A percentile compares a stretch with the other conserved stretches of the same genome.
These are phyloP conservation scores for Coffea canephora DNA, from an alignment of 257 asterid genomes.

Conservation along the genomic window DNA sequence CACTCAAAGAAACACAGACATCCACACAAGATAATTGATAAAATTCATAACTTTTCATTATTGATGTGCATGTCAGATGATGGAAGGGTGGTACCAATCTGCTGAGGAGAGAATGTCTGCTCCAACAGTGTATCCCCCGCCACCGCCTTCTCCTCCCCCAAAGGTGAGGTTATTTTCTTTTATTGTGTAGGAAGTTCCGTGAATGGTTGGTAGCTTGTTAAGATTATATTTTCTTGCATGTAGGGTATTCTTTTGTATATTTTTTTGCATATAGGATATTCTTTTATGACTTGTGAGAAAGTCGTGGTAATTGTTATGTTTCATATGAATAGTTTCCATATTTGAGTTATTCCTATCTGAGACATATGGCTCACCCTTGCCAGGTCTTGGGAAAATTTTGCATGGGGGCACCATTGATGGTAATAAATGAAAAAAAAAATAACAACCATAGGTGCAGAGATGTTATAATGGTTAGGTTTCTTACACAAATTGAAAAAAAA, in stretches of 20 bases:
- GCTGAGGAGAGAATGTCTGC: conserved; percentile 99
- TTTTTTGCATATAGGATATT: conserved; percentile 50
- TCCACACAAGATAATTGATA: background rate
- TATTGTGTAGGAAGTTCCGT: background rate
- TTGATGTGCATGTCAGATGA: conserved; percentile 25
- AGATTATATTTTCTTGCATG: background rate
- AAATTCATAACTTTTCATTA: background rate
- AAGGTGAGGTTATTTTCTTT: conserved; percentile 46
- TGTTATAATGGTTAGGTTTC: too few species aligned
- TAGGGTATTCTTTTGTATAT: too few species aligned
- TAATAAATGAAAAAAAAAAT: too few species aligned
- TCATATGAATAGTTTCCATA: too few species aligned
- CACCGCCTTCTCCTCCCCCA: conserved; percentile 96
- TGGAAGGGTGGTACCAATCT: too few species aligned
- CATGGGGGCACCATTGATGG: too few species aligned
- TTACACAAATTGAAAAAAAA: conserved; percentile 13
- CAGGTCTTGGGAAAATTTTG: too few species aligned
- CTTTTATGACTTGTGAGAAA: too few species aligned
- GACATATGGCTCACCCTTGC: too few species aligned
- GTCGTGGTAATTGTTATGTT: too few species aligned
- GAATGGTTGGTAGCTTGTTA: background rate
- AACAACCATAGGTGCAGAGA: too few species aligned
- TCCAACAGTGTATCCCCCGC: conserved; percentile 95
- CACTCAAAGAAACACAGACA: background rate
- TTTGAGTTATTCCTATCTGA: too few species aligned